These are phyloP conservation scores for Durusdinium trenchii DNA, from an alignment of 73 alveolate genomes.

Conservation along the genomic window DNA sequence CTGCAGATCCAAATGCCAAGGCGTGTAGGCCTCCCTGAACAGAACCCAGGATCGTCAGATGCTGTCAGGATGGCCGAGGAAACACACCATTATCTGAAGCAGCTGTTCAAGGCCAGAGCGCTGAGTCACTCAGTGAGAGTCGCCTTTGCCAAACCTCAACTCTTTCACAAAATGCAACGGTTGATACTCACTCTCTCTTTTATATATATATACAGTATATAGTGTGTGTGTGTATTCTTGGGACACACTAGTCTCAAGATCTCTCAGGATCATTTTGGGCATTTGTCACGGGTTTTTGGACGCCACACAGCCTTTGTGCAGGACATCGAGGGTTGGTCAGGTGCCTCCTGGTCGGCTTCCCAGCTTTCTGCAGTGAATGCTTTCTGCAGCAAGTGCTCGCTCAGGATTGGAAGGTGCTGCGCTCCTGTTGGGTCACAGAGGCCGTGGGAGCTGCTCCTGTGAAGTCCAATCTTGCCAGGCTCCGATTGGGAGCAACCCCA, in stretches of 20 bases:
- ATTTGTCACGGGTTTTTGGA: too few relatives aligned
- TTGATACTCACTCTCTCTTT: too few relatives aligned
- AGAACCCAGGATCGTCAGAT: neutral
- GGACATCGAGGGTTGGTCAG: slow-evolving; percentile 73
- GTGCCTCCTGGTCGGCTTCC: slow-evolving; percentile 23
- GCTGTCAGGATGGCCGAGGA: slow-evolving; percentile 75
- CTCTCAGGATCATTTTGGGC: too few relatives aligned
- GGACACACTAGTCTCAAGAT: too few relatives aligned
- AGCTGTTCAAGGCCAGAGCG: slow-evolving; percentile 52
- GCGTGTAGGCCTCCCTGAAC: neutral
- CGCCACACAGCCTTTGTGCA: neutral
- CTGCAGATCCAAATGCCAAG: slow-evolving; percentile 87
- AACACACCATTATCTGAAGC: slow-evolving; percentile 74
- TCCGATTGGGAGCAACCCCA: slow-evolving; percentile 80
- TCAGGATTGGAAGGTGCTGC: slow-evolving; percentile 79
- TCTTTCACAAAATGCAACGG: too few relatives aligned
- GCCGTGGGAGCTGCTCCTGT: neutral
- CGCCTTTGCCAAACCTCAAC: too few relatives aligned
- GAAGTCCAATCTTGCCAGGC: slow-evolving; percentile 32
- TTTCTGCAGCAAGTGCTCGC: neutral
- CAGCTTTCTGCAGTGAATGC: neutral
- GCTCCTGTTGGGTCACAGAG: neutral
- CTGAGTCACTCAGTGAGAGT: neutral
- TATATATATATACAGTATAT: too few relatives aligned
- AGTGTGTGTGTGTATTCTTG: too few relatives aligned